Conservation (phyloP, 345 rosid genomes). For the Turnera subulata region DNA sequence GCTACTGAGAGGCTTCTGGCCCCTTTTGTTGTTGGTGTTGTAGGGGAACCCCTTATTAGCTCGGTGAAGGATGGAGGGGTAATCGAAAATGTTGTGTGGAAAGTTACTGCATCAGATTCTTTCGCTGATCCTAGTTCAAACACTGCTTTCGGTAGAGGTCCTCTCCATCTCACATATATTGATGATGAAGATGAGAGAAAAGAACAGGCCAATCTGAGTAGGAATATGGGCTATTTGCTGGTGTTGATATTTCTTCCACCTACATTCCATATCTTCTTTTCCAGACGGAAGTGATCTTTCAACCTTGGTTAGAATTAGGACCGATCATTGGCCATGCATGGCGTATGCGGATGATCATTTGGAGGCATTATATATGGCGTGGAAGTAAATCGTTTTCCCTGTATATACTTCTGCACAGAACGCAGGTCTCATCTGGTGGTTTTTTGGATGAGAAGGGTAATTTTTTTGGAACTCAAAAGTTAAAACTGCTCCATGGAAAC, state of each 20-base stretch:
- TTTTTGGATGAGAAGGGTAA: conserved; percentile 16
- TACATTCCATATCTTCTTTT: conserved; percentile 84
- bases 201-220: conserved; percentile 35
- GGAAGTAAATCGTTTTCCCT: conserved; percentile 18
- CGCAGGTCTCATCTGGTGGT: conserved; percentile 12
- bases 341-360: conserved; percentile 91
- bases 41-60: conserved; percentile 69
- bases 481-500: conserved; percentile 17
- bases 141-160: conserved; percentile 30
- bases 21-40: conserved; percentile 66
- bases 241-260: conserved; percentile 87
- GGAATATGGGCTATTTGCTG: conserved; percentile 63
- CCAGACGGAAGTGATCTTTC: conserved; percentile 83
- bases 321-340: conserved; percentile 98
- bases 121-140: conserved; percentile 27
- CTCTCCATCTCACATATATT: conserved; percentile 64
- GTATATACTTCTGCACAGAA: conserved; percentile 1
- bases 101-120: conserved; percentile 34
- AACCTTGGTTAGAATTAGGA: conserved; percentile 83
- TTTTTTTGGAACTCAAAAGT: conserved; percentile 19
- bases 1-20: conserved; percentile 55
- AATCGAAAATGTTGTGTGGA: conserved; percentile 54
- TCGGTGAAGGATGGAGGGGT: conserved; percentile 59
- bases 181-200: conserved; percentile 54
- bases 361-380: conserved; percentile 68